Percentiles rank a stretch among this genome's conserved stretches.
phyloP scores from a whole-genome alignment of 768 basidiomycete genomes.

The Auricularia heimuer region DNA sequence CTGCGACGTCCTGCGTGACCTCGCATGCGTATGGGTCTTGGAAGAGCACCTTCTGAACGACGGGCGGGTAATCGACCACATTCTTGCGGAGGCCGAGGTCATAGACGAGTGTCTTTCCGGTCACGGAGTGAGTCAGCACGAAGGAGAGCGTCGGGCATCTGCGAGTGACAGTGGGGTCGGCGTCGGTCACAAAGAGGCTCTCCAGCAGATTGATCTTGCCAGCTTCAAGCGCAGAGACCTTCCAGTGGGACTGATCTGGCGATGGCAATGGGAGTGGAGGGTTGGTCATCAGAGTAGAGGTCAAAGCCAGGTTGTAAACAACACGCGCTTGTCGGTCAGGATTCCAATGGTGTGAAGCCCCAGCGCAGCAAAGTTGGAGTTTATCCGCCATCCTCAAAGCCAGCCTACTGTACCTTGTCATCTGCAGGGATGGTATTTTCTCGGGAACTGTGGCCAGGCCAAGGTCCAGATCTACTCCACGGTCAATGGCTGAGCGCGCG shows the following conservation, averaged over 20 bases:
- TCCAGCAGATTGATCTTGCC: constrained; percentile 34
- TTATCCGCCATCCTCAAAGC: no score
- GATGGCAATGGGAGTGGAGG: not conserved
- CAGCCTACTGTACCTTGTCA: no score
- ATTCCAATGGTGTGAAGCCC: no score
- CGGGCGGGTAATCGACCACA: not conserved
- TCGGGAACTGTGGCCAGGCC: no score
- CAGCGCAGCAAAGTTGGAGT: no score
- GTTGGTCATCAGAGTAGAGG: not conserved
- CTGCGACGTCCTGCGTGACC: constrained; percentile 5
- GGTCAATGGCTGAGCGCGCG: no score
- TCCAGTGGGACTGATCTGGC: constrained; percentile 23
- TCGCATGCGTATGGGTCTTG: not conserved
- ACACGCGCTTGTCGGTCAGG: no score
- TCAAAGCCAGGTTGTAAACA: no score
- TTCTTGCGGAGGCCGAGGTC: constrained; percentile 12
- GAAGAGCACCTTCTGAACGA: not conserved
- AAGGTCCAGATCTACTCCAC: no score
- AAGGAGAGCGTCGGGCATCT: constrained; percentile 9
- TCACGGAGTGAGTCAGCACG: constrained; percentile 10
- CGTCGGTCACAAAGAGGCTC: constrained; percentile 11
- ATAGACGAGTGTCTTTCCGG: constrained; percentile 6
- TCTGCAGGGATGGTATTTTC: no score
- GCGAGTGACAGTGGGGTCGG: constrained; percentile 7
- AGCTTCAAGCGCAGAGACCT: constrained; percentile 47